Base-by-base conservation (phyloP, 257 asterid species). In the Ilex asprella region DNA sequence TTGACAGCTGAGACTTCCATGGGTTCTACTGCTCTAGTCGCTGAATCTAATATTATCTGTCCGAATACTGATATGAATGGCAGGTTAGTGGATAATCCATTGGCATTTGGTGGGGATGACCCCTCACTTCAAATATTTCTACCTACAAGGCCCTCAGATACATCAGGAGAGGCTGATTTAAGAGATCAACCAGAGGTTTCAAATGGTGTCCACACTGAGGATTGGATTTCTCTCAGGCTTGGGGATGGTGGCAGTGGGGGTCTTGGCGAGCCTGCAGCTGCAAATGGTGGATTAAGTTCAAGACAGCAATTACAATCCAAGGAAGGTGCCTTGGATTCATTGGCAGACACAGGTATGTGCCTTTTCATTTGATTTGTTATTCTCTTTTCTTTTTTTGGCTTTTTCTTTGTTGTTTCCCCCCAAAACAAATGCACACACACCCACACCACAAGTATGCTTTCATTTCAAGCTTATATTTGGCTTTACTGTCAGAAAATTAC, bases 91-190 rank as follows among this genome's bases (percentile, higher is more conserved):
- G 96, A 85, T 73, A 89, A 89, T 75, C 85, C 84, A 66, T 68
- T 85, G 72, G 86, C 82, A 12, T 79, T 76, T 70, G 73, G 76
- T 71, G 87, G 89, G 63, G 81, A 75, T 56, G 99, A 93, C 73
- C 96, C 87, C n/a, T 77, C 97, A 0, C 96, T 89, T 67, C 96
- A 93, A 67, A 80, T 89, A 83, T 93, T 89, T 84, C 92, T 93
- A 61, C 92, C 99, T 47, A 75, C 99, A 14, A 84, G 82, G 80
- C 89, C 95, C 16, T 79, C 94, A 50, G 86, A 78, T 73, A 70
- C 79, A 67, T 73, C 94, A 13, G 65, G 59, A 13, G 86, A 81
- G 78, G 70, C 78, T 74, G 92, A 79, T 70, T 32, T 69, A 73
- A 68, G 85, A 73, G 85, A 74, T 67, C 83, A 65, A 62, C 85